These are phyloP conservation scores for Agaricus subrufescens DNA, from an alignment of 768 basidiomycete genomes.

Conservation along the genomic window DNA sequence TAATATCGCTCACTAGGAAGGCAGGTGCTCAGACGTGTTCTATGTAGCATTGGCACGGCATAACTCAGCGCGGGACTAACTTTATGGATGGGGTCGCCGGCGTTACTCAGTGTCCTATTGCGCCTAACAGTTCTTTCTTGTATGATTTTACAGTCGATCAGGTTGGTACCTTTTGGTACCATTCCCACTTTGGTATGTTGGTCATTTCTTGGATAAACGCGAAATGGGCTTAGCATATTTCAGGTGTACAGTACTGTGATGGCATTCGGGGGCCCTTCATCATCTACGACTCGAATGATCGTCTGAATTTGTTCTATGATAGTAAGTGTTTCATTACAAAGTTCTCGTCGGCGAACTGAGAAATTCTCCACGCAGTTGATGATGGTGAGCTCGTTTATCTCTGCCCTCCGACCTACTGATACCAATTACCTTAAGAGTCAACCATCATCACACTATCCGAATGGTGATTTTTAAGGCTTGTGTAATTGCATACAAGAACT, in stretches of 20 bases:
- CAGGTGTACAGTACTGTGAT: conserved; percentile 40
- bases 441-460: conserved; percentile 38
- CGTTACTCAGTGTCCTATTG: conserved; percentile 39
- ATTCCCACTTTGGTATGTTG: conserved; percentile 15
- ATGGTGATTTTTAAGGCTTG: conserved; percentile 18
- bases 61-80: conserved; percentile 29
- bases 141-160: conserved; percentile 31
- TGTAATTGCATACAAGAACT: not conserved
- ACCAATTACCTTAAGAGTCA: conserved; percentile 17
- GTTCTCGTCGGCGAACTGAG: not conserved
- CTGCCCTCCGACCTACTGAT: conserved; percentile 20
- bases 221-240: not conserved
- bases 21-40: not conserved
- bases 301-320: conserved; percentile 15
- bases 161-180: conserved; percentile 41
- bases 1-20: too few species aligned
- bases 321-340: not conserved
- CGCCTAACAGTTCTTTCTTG: conserved; percentile 27
- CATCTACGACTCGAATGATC: conserved; percentile 24
- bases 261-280: conserved; percentile 40
- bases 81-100: conserved; percentile 36
- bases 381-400: conserved; percentile 27
- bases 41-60: conserved; percentile 41
- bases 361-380: conserved; percentile 18
- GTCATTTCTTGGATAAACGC: too few species aligned